These are phyloP conservation scores for Penicillium polonicum DNA, from an alignment of 2,329 filamentous ascomycete genomes.

Conservation along the genomic window DNA sequence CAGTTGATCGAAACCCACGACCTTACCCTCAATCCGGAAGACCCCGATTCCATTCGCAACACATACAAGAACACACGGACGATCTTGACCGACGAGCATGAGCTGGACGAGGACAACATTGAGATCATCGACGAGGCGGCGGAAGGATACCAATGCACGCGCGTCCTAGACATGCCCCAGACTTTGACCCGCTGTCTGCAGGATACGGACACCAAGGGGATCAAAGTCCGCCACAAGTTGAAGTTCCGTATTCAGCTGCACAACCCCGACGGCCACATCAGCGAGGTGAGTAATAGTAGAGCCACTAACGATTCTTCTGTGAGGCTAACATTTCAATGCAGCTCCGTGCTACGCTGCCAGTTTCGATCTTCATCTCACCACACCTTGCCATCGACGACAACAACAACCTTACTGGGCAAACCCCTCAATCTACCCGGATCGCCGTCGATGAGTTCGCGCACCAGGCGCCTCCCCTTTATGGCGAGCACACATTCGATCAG, in stretches of 20 bases:
- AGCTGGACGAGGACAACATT: constrained; percentile 65
- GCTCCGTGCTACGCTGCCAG: constrained; percentile 84
- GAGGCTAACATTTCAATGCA: constrained; percentile 35
- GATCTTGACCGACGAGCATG: constrained; percentile 66
- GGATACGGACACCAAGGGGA: constrained; percentile 81
- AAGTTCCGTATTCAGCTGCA: constrained; percentile 87
- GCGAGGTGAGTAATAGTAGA: constrained; percentile 61
- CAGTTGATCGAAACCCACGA: constrained; percentile 78
- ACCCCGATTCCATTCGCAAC: constrained; percentile 38
- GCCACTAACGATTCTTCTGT: background rate
- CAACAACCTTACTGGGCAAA: constrained; percentile 70
- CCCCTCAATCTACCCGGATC: constrained; percentile 50
- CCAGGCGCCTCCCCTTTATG: constrained; percentile 87
- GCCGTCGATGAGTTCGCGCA: constrained; percentile 57
- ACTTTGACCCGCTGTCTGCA: constrained; percentile 81
- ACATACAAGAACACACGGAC: constrained; percentile 64
- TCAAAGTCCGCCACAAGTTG: constrained; percentile 90
- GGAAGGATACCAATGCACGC: constrained; percentile 62
- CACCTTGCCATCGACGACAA: constrained; percentile 86
- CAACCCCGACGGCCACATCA: constrained; percentile 92
- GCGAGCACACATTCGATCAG: constrained; percentile 83
- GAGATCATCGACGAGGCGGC: constrained; percentile 56
- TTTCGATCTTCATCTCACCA: constrained; percentile 93
- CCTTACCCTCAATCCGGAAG: constrained; percentile 55
- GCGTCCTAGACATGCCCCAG: constrained; percentile 69